These are phyloP conservation scores for Rubia tinctorum DNA, from an alignment of 305 asterid species.

Conservation along the genomic window DNA sequence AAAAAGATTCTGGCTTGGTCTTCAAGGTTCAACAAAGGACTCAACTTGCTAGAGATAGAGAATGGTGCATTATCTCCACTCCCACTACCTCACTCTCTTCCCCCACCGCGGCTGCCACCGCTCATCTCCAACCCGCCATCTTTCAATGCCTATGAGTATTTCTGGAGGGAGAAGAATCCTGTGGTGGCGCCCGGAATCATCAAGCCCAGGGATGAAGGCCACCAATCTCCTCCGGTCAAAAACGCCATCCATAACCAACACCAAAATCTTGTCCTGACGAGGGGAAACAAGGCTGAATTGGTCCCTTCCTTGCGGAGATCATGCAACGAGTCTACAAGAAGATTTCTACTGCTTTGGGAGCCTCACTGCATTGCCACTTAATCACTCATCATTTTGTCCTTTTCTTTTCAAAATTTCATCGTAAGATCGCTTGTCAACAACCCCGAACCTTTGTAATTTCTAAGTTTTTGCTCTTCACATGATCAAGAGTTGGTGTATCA, in stretches of 20 bases:
- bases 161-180: constrained; percentile 56
- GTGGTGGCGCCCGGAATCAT: constrained; percentile 6
- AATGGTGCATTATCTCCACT: constrained; percentile 25
- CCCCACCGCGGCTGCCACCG: neutral
- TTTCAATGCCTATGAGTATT: constrained; percentile 67
- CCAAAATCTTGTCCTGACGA: constrained; percentile 28
- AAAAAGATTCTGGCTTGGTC: constrained; percentile 44
- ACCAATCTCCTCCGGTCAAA: too few relatives aligned
- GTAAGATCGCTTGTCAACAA: neutral
- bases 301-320: constrained; percentile 21
- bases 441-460: neutral
- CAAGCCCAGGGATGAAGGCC: neutral
- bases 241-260: neutral
- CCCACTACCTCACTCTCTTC: constrained; percentile 25
- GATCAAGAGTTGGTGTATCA: constrained; percentile 11
- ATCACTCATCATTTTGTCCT: neutral
- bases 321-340: constrained; percentile 32
- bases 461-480: constrained; percentile 2
- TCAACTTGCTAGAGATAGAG: constrained; percentile 1
- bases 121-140: constrained; percentile 16
- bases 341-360: constrained; percentile 29
- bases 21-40: constrained; percentile 14
- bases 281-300: constrained; percentile 25
- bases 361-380: constrained; percentile 34
- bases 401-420: neutral